Percentiles rank a stretch among this genome's conserved stretches.
Evolutionary conservation across 257 asterid species (phyloP).

Genomic region (Knoxia roxburghii): DNA sequence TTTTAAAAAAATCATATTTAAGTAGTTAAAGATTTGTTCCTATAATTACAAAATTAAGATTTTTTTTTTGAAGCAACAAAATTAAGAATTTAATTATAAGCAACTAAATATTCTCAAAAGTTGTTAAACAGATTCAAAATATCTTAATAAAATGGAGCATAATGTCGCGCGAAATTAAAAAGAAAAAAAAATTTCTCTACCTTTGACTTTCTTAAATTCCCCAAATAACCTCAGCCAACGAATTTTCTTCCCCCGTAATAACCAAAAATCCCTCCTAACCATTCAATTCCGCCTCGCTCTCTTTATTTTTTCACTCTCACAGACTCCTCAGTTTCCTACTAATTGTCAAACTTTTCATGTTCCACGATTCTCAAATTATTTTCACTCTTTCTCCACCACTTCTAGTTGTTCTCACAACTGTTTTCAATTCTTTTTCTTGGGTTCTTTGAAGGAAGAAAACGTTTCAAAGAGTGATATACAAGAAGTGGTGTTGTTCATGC

Average conservation of each 20-base stretch:
- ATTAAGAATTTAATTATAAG: too few relatives aligned
- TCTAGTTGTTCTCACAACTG: not conserved
- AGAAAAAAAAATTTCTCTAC: too few relatives aligned
- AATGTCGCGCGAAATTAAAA: too few relatives aligned
- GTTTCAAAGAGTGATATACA: not conserved
- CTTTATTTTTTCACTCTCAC: not conserved
- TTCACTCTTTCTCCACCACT: not conserved
- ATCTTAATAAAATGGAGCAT: too few relatives aligned
- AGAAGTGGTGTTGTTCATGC: not conserved
- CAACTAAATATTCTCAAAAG: too few relatives aligned
- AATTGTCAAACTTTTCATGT: not conserved
- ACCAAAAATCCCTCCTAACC: conserved; percentile 14
- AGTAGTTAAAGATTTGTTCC: too few relatives aligned
- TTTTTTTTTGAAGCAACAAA: too few relatives aligned
- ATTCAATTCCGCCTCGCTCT: conserved; percentile 13
- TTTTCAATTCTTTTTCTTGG: not conserved
- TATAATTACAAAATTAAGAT: too few relatives aligned
- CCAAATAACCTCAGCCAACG: conserved; percentile 18
- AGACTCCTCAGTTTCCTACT: not conserved
- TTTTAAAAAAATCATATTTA: too few relatives aligned
- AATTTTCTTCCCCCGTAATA: conserved; percentile 5
- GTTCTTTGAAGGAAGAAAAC: not conserved
- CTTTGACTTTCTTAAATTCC: conserved; percentile 18
- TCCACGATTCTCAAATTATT: not conserved
- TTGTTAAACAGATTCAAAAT: too few relatives aligned